phyloP scores from a whole-genome alignment of 2,329 filamentous ascomycete genomes.

The Nemania bipapillata region DNA sequence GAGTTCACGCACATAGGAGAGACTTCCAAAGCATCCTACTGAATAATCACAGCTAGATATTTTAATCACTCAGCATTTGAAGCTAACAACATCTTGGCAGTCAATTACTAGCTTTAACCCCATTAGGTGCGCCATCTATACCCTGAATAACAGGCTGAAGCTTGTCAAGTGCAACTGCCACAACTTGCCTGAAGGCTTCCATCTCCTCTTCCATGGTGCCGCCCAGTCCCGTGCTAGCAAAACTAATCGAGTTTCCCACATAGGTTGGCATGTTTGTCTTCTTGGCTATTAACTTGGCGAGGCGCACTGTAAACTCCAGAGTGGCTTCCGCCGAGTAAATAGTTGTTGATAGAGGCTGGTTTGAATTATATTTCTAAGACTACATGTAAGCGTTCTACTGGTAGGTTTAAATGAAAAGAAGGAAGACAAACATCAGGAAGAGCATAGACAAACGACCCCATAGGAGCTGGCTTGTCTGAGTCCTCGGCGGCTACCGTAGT shows the following conservation, averaged over 20 bases:
- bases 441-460: slow-evolving; percentile 94
- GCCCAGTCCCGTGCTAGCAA: slow-evolving; percentile 77
- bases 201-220: slow-evolving; percentile 93
- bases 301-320: slow-evolving; percentile 84
- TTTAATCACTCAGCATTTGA: not conserved
- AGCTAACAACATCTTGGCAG: not conserved
- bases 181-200: slow-evolving; percentile 81
- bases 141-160: slow-evolving; percentile 54
- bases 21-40: not conserved
- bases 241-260: slow-evolving; percentile 86
- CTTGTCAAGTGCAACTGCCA: slow-evolving; percentile 72
- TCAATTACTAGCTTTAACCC: not conserved
- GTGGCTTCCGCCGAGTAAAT: slow-evolving; percentile 80
- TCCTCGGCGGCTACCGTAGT: slow-evolving; percentile 68
- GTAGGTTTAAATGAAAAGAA: not conserved
- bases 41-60: not conserved
- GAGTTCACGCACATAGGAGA: not conserved
- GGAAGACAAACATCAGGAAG: slow-evolving; percentile 78
- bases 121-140: slow-evolving; percentile 7
- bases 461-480: slow-evolving; percentile 60
- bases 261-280: slow-evolving; percentile 81
- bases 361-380: slow-evolving; percentile 62
- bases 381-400: slow-evolving; percentile 12
- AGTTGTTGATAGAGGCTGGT: slow-evolving; percentile 77
- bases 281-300: slow-evolving; percentile 84